These are phyloP conservation scores for Syzygium jambos DNA, from an alignment of 345 rosid genomes.

Conservation along the genomic window DNA sequence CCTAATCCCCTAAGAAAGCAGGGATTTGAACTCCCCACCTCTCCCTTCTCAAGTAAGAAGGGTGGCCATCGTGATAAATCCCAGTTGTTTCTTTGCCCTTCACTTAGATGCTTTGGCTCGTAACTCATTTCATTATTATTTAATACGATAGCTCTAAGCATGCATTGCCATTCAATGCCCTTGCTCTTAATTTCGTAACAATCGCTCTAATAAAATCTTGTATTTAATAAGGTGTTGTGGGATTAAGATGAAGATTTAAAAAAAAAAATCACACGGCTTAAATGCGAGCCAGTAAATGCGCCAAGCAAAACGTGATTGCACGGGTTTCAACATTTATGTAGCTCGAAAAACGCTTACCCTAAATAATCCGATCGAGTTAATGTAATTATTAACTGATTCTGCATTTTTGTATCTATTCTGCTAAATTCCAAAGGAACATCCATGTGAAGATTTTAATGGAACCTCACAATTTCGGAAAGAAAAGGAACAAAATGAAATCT, in stretches of 20 bases:
- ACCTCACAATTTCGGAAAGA: neutral
- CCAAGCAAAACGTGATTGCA: neutral
- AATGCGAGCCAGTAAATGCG: neutral
- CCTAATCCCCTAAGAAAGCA: too few species aligned
- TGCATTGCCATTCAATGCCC: neutral
- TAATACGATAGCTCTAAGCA: neutral
- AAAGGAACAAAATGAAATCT: neutral
- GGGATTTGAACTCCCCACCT: too few species aligned
- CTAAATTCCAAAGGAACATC: neutral
- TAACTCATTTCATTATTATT: neutral
- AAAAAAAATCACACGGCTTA: neutral
- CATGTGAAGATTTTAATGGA: neutral
- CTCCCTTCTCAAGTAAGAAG: too few species aligned
- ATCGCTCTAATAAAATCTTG: neutral
- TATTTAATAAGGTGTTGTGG: neutral
- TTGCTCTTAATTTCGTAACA: neutral
- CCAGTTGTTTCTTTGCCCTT: too few species aligned
- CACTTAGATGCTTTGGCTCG: too few species aligned
- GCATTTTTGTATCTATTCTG: neutral
- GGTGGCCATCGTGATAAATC: too few species aligned
- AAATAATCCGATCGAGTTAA: neutral
- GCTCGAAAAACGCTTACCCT: neutral
- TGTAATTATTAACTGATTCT: neutral
- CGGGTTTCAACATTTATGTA: neutral
- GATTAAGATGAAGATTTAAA: neutral